phyloP scores from a whole-genome alignment of 2,329 filamentous ascomycete species.

The Cladophialophora chaetospira region DNA sequence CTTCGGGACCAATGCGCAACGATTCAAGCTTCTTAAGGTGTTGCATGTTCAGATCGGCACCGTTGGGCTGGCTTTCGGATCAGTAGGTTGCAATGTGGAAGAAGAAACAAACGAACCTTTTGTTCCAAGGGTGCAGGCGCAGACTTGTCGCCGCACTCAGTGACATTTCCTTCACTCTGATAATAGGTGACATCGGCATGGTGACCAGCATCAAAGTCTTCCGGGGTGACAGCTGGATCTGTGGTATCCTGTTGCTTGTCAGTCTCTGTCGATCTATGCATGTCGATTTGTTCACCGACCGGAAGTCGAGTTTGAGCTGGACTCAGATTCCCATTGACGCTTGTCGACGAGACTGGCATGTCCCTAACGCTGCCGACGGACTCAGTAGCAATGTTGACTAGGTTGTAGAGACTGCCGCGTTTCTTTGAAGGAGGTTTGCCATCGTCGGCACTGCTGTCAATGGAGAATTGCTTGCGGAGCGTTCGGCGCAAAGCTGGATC shows the following conservation, averaged over 20 bases:
- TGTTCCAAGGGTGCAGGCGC: neutral
- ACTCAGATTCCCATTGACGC: neutral
- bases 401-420: conserved; percentile 3
- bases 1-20: neutral
- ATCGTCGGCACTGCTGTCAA: conserved; percentile 4
- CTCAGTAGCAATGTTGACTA: conserved; percentile 26
- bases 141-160: conserved; percentile 20
- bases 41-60: neutral
- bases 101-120: conserved; percentile 10
- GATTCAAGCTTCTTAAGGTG: neutral
- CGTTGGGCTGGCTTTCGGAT: neutral
- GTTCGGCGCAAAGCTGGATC: conserved; percentile 17
- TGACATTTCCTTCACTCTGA: conserved; percentile 18
- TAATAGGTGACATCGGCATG: conserved; percentile 8
- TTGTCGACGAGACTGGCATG: neutral
- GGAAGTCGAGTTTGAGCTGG: conserved; percentile 2
- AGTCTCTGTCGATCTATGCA: neutral
- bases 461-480: conserved; percentile 27
- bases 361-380: conserved; percentile 10
- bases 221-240: conserved; percentile 16
- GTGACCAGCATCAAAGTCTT: neutral
- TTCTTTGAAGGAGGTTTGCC: conserved; percentile 3
- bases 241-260: conserved; percentile 10
- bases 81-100: neutral
- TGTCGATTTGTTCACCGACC: conserved; percentile 8